phyloP scores from a whole-genome alignment of 1,284 basidiomycete species.

The Omphalotus olearius region DNA sequence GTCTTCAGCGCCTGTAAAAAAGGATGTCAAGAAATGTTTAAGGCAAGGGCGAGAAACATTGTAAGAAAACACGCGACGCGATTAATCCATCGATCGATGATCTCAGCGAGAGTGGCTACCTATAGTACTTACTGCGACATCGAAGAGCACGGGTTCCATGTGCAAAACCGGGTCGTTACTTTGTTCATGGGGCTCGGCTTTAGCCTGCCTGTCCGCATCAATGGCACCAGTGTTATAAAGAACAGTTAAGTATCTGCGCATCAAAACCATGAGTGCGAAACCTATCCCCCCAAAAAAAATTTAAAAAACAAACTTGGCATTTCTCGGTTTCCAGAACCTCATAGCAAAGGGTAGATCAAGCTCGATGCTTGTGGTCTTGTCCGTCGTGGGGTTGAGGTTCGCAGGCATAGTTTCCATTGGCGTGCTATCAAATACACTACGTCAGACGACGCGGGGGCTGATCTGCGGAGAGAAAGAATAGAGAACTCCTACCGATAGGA shows the following conservation, averaged over 20 bases:
- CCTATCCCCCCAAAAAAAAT: background rate
- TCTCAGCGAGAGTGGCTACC: too few relatives aligned
- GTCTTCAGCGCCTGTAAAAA: slow-evolving; percentile 21
- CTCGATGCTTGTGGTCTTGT: slow-evolving; percentile 24
- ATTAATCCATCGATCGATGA: slow-evolving; percentile 1
- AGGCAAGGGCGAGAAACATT: background rate
- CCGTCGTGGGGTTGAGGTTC: slow-evolving; percentile 8
- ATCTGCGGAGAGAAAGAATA: slow-evolving; percentile 4
- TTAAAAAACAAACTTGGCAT: slow-evolving; percentile 20
- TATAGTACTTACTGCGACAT: slow-evolving; percentile 44
- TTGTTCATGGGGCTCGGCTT: slow-evolving; percentile 19
- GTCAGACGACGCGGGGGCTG: slow-evolving; percentile 12
- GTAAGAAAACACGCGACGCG: background rate
- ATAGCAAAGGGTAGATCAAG: slow-evolving; percentile 52
- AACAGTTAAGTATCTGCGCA: slow-evolving; percentile 42
- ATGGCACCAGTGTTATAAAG: slow-evolving; percentile 55
- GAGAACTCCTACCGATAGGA: slow-evolving; percentile 64
- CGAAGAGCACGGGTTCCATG: slow-evolving; percentile 51
- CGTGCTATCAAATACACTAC: too few relatives aligned
- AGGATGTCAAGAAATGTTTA: background rate
- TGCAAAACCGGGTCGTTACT: slow-evolving; percentile 33
- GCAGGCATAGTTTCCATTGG: slow-evolving; percentile 27
- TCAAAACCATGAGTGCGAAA: background rate
- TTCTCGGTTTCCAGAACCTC: slow-evolving; percentile 32
- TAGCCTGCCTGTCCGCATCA: slow-evolving; percentile 27